phyloP scores from a whole-genome alignment of 805 yeast species.

The Pichia scutulata region DNA sequence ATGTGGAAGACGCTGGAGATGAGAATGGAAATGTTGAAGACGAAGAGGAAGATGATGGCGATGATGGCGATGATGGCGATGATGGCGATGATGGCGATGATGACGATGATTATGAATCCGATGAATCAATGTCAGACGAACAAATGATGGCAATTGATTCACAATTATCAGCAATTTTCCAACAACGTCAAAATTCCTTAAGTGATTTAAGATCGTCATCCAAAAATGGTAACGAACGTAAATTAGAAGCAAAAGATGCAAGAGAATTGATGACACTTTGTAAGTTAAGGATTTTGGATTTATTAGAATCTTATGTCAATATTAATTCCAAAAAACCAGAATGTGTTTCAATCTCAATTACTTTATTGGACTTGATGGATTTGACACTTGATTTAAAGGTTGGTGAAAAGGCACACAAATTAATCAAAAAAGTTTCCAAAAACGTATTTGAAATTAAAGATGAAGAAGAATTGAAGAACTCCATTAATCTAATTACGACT shows the following conservation, averaged over 20 bases:
- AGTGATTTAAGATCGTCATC: constrained; percentile 36
- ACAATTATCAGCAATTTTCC: constrained; percentile 74
- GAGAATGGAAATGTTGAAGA: constrained; percentile 29
- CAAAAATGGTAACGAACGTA: constrained; percentile 50
- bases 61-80: constrained; percentile 24
- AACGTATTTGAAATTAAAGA: constrained; percentile 25
- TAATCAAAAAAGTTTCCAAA: constrained; percentile 58
- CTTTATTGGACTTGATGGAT: constrained; percentile 53
- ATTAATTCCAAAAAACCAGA: constrained; percentile 35
- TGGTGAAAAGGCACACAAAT: constrained; percentile 68
- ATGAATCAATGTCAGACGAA: constrained; percentile 89
- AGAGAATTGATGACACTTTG: constrained; percentile 70
- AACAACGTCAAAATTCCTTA: constrained; percentile 68
- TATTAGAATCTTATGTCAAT: constrained; percentile 57
- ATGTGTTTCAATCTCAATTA: constrained; percentile 39
- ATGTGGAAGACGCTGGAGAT: constrained; percentile 25
- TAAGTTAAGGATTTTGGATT: constrained; percentile 70
- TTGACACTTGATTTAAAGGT: constrained; percentile 62
- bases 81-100: constrained; percentile 32
- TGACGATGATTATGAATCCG: constrained; percentile 48
- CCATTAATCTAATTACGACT: constrained; percentile 25
- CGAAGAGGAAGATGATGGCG: constrained; percentile 1
- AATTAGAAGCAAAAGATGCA: constrained; percentile 69
- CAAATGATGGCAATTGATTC: constrained; percentile 93
- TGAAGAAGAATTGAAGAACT: constrained; percentile 9